Base-by-base conservation (phyloP, 148 eudicot species). In the Amaranthus hypochondriacus region DNA sequence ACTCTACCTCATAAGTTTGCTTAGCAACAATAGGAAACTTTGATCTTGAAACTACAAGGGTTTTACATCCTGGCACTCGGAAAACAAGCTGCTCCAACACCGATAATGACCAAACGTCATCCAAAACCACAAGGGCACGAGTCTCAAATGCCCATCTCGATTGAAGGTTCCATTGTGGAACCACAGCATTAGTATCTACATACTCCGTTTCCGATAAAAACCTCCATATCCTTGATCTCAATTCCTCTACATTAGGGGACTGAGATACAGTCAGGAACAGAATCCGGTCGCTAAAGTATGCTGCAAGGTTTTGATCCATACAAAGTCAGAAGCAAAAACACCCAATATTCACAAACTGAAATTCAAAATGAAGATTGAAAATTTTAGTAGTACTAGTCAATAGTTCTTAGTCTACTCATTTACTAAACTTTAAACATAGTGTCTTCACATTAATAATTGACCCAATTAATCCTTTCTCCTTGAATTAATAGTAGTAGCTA, bases 61-160 rank as follows among this genome's bases (percentile, higher is more conserved):
- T 87, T 62, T 86, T 92, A 83, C 93, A 90, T 4, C 90, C 88
- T 0, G 93, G 90, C 18, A 84, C 73, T 62, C 70, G 77, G 57
- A 85, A 76, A 68, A 88, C 71, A 48, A 92, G 88, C 72, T 88
- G 91, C 57, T 84, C 86, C 4, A 92, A 86, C 48, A 75, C 91
- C 0, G 87, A 73, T 48, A 86, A 84, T 1, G 96, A 81, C 97
- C 97, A 92, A 70, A 92, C 97, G 81, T 92, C 97, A 82, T 92
- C 97, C 75, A 92, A 79, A 62, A 92, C 84, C 71, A 92, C 79
- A 2, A 92, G 91, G 6, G 85, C 75, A 46, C 69, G 65, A 3
- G 74, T 54, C 42, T 50, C 77, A 21, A 58, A 12, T 11, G 52
- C 82, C 51, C 61, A 73, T 12, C 83, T 77, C 69, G 61, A 82